Base-by-base conservation (phyloP, 371 early-diverging fungal genomes). In the Basidiobolus meristosporus region DNA sequence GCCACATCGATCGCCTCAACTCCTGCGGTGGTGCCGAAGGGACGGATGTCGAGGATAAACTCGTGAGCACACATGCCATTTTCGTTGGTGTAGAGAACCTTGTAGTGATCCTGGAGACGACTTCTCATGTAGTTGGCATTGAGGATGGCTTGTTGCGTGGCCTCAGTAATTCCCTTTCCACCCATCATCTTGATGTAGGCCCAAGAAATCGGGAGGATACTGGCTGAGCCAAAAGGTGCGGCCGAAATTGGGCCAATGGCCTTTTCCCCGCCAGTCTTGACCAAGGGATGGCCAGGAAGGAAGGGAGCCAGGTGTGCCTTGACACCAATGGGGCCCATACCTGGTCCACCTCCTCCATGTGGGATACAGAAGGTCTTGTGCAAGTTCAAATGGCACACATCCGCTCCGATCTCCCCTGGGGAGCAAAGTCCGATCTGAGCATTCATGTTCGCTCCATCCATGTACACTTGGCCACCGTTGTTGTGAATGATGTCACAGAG, bases 321-420 rank as follows among this genome's bases (percentile, higher is more conserved):
- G 59, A 86, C 86, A 52, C 88, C 89, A 54, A 96, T 91, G 12
- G 97, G 97, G 28, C 95, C 97, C 70, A 92, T 81, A 46, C 95
- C 93, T 15, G 96, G 96, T 34, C 97, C 97, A 52, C 97, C 95
- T 39, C 97, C 97, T 53, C 97, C 97, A 56, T 96, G 97, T 17
- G 97, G 97, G 48, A 96, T 90, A 50, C 86, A 88, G 68, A 96
- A 84, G 12, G 97, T 92, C 79, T 96, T 96, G 75, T 96, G 97
- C 61, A 88, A 65, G 72, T 96, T 96, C 66, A 96, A 67, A 54
- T 96, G 97, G 64, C 95, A 93, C 14, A 96, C 95, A 65, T 96
- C 97, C 44, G 91, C 92, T 41, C 95, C 97, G 47, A 90, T 88
- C 46, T 89, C 86, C 19, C 82, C 97, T 32, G 97, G 97, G 45